Conservation (phyloP, 768 basidiomycete genomes). For the Baorangia bicolor region DNA sequence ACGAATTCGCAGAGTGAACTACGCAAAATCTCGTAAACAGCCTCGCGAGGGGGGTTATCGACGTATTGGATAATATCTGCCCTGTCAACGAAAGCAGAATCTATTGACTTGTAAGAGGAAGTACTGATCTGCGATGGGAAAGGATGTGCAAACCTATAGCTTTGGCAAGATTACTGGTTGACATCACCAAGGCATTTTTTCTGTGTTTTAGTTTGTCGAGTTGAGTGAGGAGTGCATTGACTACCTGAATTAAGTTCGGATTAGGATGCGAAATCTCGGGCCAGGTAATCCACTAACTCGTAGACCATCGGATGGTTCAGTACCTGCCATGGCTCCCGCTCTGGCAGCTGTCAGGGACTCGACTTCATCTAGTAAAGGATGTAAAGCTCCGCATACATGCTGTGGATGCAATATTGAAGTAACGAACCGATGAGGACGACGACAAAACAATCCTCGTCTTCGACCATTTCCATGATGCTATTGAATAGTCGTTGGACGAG, state of each 20-base stretch:
- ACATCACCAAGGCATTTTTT: conserved; percentile 94
- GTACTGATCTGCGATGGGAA: background rate
- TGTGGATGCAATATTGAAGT: background rate
- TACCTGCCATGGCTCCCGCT: conserved; percentile 92
- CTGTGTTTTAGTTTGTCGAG: conserved; percentile 91
- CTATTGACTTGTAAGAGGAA: conserved; percentile 40
- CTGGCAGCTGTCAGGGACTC: conserved; percentile 94
- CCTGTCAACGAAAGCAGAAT: conserved; percentile 93
- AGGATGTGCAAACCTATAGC: conserved; percentile 73
- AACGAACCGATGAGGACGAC: conserved; percentile 85
- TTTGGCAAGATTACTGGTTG: conserved; percentile 92
- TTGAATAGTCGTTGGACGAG: conserved; percentile 92
- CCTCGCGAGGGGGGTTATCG: conserved; percentile 86
- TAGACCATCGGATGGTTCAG: conserved; percentile 93
- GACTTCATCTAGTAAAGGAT: conserved; percentile 75
- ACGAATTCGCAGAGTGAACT: conserved; percentile 82
- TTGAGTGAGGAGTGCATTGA: conserved; percentile 95
- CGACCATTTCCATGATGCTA: conserved; percentile 86
- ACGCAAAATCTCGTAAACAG: conserved; percentile 89
- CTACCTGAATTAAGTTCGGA: conserved; percentile 62
- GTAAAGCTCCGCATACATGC: conserved; percentile 6
- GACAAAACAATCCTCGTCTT: conserved; percentile 89
- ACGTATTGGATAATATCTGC: conserved; percentile 97
- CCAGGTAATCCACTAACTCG: conserved; percentile 51
- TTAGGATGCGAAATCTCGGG: background rate